Evolutionary conservation across 164 flowering plant genomes (phyloP), one percentile per base, ranked within the genome.

Genomic region (Euptelea pleiosperma): DNA sequence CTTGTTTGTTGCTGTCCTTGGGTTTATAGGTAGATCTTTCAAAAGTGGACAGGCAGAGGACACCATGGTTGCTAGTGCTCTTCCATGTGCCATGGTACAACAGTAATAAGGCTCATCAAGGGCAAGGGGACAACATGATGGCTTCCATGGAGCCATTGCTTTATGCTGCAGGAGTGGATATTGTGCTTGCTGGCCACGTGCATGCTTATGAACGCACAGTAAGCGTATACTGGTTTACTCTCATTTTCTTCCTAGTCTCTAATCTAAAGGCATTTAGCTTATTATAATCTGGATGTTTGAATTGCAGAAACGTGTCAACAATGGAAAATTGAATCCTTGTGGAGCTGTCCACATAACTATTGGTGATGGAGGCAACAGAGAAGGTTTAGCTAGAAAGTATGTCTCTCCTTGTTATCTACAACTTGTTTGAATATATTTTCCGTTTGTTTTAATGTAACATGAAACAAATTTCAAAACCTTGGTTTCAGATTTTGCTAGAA

Each of bases 51-150:
- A 75, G 97, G 14, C 55, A 71, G 53, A 88, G 51, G 72, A 93
- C 97, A 33, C 97, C 96, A 6, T 90, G 97, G 98, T 76, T 92
- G 9, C 64, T 92, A 43, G 99, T 75, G 14, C 69, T 88, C 14
- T 81, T 88, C 61, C 97, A 93, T 70, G 99, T 74, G n/a, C 99
- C 99, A 30, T 93, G 99, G 97, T 93, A 93, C 62, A 93, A 90
- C 66, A 90, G 89, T 56, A 93, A 93, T 53, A 52, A 62, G 55
- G 99, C 97, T 71, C 99, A 90, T 73, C 91, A 80, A 80, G 83
- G 83, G 45, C 97, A 88, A 70, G 97, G 88, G 25, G 93, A 84
- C 34, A 55, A 60, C 19, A 93, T 93, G 99, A 93, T 79, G 97
- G 75, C 77, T 33, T 47, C 83, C 24, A 81, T 93, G 85, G 99